Evolutionary conservation across 2,329 filamentous ascomycete genomes (phyloP).

Genomic region (Penicillium sp.): DNA sequence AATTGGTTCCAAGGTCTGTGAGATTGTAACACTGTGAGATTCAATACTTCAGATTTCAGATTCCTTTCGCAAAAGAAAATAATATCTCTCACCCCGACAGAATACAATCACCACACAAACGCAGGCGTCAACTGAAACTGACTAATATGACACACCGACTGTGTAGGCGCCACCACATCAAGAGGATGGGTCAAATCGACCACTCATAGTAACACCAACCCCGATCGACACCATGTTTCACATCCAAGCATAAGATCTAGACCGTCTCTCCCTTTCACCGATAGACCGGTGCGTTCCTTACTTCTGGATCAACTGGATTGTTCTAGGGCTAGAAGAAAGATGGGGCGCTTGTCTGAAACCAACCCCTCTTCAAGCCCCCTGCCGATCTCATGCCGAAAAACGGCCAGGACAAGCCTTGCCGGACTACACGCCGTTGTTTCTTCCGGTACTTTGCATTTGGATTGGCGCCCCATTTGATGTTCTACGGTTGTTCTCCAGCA

Average conservation of each 20-base stretch:
- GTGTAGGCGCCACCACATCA: constrained; percentile 1
- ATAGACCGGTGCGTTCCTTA: constrained; percentile 1
- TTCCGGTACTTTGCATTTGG: background rate
- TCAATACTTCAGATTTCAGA: background rate
- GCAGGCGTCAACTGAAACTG: background rate
- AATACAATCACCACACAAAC: background rate
- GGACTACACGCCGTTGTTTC: constrained; percentile 12
- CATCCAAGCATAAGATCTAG: background rate
- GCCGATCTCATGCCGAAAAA: constrained; percentile 4
- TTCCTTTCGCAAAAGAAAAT: background rate
- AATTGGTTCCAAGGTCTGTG: background rate
- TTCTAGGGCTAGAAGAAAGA: constrained; percentile 7
- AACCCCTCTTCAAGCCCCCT: constrained; percentile 2
- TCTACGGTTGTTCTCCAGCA: background rate
- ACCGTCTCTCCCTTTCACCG: background rate
- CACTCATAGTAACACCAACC: background rate
- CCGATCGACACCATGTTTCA: constrained; percentile 6
- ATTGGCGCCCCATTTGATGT: background rate
- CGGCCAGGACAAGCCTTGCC: constrained; percentile 11
- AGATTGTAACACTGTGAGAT: background rate
- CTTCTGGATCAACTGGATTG: background rate
- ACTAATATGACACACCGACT: constrained; percentile 4
- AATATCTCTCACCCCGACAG: background rate
- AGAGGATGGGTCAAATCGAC: background rate
- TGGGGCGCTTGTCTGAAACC: background rate